Evolutionary conservation across 1,284 basidiomycete genomes (phyloP).

Genomic region (Mycena sp.): DNA sequence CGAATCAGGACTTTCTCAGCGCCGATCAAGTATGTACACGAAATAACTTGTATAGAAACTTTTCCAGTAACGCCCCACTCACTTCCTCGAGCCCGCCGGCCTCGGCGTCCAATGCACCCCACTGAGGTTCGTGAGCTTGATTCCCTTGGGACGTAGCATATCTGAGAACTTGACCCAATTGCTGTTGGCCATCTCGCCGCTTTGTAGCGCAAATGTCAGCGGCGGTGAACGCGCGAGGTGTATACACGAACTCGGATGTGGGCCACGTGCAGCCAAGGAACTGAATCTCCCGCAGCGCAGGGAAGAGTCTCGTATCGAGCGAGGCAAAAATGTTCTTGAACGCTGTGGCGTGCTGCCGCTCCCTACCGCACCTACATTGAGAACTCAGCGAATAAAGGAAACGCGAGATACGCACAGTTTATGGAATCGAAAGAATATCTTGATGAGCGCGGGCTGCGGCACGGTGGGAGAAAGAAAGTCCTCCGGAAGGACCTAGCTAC

Average conservation of each 20-base stretch:
- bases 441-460: background rate
- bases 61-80: no score
- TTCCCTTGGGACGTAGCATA: background rate
- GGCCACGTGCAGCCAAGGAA: background rate
- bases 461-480: background rate
- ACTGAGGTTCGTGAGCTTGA: background rate
- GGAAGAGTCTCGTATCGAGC: background rate
- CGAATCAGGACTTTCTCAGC: no score
- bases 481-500: background rate
- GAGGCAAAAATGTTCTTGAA: background rate
- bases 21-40: no score
- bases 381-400: background rate
- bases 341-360: background rate
- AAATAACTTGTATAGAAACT: no score
- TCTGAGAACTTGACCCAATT: background rate
- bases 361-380: no score
- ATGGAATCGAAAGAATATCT: background rate
- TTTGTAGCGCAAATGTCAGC: no score
- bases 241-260: background rate
- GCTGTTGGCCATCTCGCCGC: background rate
- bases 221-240: no score
- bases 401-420: background rate
- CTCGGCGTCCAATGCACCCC: slow-evolving; percentile 17
- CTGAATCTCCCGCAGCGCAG: background rate
- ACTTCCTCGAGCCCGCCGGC: no score